A percentile compares a stretch with the other conserved stretches of the same genome.
Conservation (phyloP, 306 rosid species). For the Echinosophora koreensis region DNA sequence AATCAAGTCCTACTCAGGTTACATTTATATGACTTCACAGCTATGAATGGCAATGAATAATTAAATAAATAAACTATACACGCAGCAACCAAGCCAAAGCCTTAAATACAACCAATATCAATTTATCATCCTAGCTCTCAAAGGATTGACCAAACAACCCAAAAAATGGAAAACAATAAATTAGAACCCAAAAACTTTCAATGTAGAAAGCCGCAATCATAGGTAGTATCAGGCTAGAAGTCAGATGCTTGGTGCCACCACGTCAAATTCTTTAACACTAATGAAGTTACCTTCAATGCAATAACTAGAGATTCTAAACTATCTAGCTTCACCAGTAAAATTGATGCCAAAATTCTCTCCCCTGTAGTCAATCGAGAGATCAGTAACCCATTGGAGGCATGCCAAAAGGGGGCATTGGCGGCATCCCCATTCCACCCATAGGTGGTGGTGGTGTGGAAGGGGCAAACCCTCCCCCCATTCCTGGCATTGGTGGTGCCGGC, state of each 20-base stretch:
- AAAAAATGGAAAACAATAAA: constrained; percentile 39
- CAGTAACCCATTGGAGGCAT: constrained; percentile 84
- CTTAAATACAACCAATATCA: constrained; percentile 35
- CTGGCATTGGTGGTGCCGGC: constrained; percentile 97
- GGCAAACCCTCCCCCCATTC: constrained; percentile 74
- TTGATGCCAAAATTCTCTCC: constrained; percentile 35
- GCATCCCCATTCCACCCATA: constrained; percentile 97
- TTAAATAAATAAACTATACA: constrained; percentile 48
- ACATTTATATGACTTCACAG: constrained; percentile 43
- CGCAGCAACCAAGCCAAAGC: constrained; percentile 40
- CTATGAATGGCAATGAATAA: constrained; percentile 36
- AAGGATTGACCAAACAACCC: constrained; percentile 42
- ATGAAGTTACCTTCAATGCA: constrained; percentile 41
- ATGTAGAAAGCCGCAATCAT: constrained; percentile 46
- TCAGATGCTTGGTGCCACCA: constrained; percentile 44
- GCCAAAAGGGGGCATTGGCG: constrained; percentile 91
- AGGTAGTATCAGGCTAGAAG: constrained; percentile 35
- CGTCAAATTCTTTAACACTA: constrained; percentile 39
- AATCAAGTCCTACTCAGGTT: constrained; percentile 33
- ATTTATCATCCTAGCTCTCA: constrained; percentile 26
- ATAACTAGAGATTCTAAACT: constrained; percentile 43
- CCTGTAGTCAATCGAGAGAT: constrained; percentile 28
- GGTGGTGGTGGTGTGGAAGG: constrained; percentile 65
- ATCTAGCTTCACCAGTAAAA: constrained; percentile 42
- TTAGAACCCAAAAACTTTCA: constrained; percentile 41